Evolutionary conservation across 495 filamentous ascomycete species (phyloP).

Genomic region (Trichocladium antarcticum): DNA sequence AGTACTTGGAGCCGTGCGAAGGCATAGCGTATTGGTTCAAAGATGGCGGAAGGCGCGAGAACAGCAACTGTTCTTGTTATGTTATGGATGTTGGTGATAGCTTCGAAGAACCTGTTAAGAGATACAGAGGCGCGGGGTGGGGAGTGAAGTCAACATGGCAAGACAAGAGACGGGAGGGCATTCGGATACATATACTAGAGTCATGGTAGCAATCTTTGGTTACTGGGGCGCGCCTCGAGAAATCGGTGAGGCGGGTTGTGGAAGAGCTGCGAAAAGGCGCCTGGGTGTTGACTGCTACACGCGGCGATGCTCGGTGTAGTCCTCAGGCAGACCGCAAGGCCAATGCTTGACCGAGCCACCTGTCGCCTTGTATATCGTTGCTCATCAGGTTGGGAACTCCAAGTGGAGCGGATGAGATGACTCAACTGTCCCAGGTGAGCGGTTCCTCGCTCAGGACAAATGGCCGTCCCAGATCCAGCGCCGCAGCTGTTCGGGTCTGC

Average conservation of each 20-base stretch:
- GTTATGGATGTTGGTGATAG: not conserved
- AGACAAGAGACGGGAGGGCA: not conserved
- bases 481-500: not conserved
- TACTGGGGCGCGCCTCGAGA: not conserved
- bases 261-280: not conserved
- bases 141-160: not conserved
- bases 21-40: constrained; percentile 4
- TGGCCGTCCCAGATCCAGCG: not conserved
- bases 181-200: not conserved
- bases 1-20: constrained; percentile 6
- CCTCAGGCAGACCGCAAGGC: constrained; percentile 18
- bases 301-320: constrained; percentile 10
- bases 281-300: not conserved
- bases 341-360: not conserved
- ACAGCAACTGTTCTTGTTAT: too few relatives aligned
- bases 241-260: not conserved
- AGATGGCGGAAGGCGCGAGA: too few relatives aligned
- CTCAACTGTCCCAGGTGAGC: constrained; percentile 4
- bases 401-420: constrained; percentile 12
- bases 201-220: not conserved
- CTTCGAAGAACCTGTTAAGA: not conserved
- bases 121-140: not conserved
- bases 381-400: constrained; percentile 4
- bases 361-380: constrained; percentile 5
- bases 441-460: not conserved